These are phyloP conservation scores for Sanghuangporus weigelae DNA, from an alignment of 1,284 basidiomycete species.

Conservation along the genomic window DNA sequence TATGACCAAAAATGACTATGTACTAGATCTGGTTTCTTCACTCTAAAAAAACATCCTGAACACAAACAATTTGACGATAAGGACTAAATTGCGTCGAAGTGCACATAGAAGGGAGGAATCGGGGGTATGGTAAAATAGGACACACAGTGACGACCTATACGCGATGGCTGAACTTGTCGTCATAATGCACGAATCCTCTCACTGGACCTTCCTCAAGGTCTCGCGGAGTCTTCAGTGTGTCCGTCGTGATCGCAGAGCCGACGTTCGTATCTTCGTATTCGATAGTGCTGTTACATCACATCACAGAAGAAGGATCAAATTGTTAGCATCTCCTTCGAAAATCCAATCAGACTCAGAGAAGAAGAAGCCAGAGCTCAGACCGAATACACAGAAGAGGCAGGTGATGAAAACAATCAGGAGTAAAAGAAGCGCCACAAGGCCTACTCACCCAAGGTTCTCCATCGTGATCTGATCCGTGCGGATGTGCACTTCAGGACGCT, in stretches of 20 bases:
- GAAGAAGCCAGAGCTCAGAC: not conserved
- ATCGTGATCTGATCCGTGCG: slow-evolving; percentile 55
- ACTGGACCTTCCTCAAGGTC: slow-evolving; percentile 11
- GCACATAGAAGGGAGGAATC: not conserved
- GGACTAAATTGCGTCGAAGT: too few species aligned
- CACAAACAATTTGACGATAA: too few species aligned
- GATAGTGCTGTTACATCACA: not conserved
- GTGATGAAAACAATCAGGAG: not conserved
- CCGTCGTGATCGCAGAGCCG: slow-evolving; percentile 8
- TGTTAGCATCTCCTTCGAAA: not conserved
- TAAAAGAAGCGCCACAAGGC: not conserved
- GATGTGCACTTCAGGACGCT: slow-evolving; percentile 49
- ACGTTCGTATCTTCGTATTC: slow-evolving; percentile 11
- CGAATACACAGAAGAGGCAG: not conserved
- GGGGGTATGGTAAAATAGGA: not conserved
- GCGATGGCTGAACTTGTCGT: not conserved
- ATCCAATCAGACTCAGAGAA: not conserved
- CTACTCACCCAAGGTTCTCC: slow-evolving; percentile 27
- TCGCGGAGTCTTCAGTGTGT: slow-evolving; percentile 12
- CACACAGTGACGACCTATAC: not conserved
- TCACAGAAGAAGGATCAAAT: not conserved
- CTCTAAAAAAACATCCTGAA: too few species aligned
- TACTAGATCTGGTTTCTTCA: not conserved
- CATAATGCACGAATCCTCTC: not conserved
- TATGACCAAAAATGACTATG: too few species aligned